phyloP scores from a whole-genome alignment of 768 basidiomycete species.

The Austroboletus eburneus region DNA sequence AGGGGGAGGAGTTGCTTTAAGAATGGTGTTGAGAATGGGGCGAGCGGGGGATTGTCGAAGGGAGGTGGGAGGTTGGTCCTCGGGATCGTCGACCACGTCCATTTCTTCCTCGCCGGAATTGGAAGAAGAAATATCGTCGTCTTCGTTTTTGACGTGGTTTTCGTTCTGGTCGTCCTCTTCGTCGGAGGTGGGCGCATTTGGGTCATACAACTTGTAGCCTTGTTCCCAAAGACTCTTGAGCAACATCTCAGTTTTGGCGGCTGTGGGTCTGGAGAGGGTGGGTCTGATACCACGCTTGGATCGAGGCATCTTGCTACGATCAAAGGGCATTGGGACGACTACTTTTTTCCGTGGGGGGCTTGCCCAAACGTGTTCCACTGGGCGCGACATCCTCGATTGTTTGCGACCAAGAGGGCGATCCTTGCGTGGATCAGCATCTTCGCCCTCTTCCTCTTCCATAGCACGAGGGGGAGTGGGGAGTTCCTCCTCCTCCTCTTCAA shows the following conservation, averaged over 20 bases:
- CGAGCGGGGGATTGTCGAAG: conserved; percentile 21
- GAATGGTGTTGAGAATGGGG: conserved; percentile 14
- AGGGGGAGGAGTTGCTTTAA: conserved; percentile 7
- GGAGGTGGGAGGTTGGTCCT: conserved; percentile 23
- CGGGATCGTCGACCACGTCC: conserved; percentile 30
- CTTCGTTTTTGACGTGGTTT: conserved; percentile 1
- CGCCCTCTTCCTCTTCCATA: conserved; percentile 63
- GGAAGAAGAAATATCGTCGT: conserved; percentile 8
- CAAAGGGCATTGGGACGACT: conserved; percentile 17
- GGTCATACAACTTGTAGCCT: conserved; percentile 17
- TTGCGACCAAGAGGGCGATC: conserved; percentile 11
- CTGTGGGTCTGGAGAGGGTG: no score
- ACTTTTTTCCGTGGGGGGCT: conserved; percentile 6
- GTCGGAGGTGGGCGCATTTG: conserved; percentile 18
- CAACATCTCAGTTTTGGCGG: background rate
- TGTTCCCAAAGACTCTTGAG: conserved; percentile 14
- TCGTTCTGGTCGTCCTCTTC: conserved; percentile 14
- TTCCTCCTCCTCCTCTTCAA: conserved; percentile 40
- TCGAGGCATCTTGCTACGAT: conserved; percentile 11
- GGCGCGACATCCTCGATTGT: no score
- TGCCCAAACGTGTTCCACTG: no score
- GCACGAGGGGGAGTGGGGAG: conserved; percentile 44
- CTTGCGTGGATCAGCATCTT: conserved; percentile 26
- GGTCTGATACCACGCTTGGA: conserved; percentile 13
- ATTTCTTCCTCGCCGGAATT: conserved; percentile 22